Evolutionary conservation across 495 filamentous ascomycete genomes (phyloP).

Genomic region (Aspergillus hancockii): DNA sequence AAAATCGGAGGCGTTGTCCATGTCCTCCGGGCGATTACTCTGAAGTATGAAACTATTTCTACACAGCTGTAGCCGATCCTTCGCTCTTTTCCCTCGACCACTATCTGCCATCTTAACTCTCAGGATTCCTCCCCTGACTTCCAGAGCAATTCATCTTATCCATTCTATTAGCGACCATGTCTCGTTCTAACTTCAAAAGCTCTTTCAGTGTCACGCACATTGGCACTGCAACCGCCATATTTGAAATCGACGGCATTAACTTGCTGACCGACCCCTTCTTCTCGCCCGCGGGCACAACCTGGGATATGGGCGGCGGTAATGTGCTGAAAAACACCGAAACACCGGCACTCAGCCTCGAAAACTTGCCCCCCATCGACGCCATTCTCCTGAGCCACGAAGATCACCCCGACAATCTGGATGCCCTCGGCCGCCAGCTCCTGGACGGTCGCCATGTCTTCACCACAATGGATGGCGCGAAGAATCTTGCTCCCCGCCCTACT

Average conservation of each 20-base stretch:
- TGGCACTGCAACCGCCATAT: constrained; percentile 52
- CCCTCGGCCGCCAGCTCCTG: constrained; percentile 40
- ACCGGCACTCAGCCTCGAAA: constrained; percentile 36
- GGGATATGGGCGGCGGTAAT: constrained; percentile 26
- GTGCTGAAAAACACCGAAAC: constrained; percentile 32
- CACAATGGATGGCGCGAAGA: constrained; percentile 47
- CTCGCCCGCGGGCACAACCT: constrained; percentile 42
- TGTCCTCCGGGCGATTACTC: too few species aligned
- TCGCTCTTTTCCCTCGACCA: too few species aligned
- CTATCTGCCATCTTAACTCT: too few species aligned
- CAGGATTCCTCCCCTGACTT: too few species aligned
- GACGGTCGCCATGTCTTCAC: constrained; percentile 53
- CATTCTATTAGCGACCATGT: not conserved
- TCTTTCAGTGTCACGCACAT: constrained; percentile 40
- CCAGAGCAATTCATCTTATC: too few species aligned
- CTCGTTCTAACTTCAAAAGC: not conserved
- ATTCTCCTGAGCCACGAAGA: constrained; percentile 58
- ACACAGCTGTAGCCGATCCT: too few species aligned
- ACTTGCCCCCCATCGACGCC: constrained; percentile 52
- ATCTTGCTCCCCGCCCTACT: constrained; percentile 42
- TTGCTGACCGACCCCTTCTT: constrained; percentile 58
- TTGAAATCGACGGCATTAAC: constrained; percentile 47
- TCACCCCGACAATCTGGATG: constrained; percentile 56
- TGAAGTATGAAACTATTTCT: too few species aligned
- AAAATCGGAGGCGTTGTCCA: too few species aligned